Conservation (phyloP, 2,329 filamentous ascomycete genomes). For the Capronia epimyces region DNA sequence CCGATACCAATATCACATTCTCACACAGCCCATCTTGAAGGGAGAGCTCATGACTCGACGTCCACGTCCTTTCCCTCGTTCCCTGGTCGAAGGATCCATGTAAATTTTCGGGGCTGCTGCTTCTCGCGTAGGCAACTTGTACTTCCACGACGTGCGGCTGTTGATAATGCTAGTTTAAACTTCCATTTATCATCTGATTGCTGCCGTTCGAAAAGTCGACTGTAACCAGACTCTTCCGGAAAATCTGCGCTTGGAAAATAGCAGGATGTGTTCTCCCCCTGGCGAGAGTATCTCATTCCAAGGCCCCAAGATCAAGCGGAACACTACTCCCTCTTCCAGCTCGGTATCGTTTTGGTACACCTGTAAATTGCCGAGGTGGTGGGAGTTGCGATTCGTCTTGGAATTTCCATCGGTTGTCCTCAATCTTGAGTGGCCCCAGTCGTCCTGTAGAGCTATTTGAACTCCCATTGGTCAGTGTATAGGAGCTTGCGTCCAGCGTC, state of each 20-base stretch:
- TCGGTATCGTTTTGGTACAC: constrained; percentile 71
- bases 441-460: constrained; percentile 22
- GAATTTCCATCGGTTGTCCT: constrained; percentile 81
- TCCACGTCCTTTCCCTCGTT: not conserved
- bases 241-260: too few relatives aligned
- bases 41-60: not conserved
- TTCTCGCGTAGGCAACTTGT: too few relatives aligned
- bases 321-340: constrained; percentile 92
- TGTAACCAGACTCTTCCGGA: too few relatives aligned
- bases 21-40: not conserved
- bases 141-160: too few relatives aligned
- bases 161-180: too few relatives aligned
- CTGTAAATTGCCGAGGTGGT: constrained; percentile 73
- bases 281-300: constrained; percentile 16
- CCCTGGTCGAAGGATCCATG: not conserved
- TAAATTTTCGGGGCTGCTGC: not conserved
- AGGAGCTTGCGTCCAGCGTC: constrained; percentile 69
- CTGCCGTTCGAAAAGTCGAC: too few relatives aligned
- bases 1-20: not conserved
- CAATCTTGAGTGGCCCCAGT: constrained; percentile 42
- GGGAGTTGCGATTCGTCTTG: constrained; percentile 75
- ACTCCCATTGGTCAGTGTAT: constrained; percentile 64
- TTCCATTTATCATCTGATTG: too few relatives aligned
- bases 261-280: too few relatives aligned
- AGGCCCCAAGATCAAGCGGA: constrained; percentile 64